Conservation (phyloP, 148 eudicot species). For the Rhododendron vialii region DNA sequence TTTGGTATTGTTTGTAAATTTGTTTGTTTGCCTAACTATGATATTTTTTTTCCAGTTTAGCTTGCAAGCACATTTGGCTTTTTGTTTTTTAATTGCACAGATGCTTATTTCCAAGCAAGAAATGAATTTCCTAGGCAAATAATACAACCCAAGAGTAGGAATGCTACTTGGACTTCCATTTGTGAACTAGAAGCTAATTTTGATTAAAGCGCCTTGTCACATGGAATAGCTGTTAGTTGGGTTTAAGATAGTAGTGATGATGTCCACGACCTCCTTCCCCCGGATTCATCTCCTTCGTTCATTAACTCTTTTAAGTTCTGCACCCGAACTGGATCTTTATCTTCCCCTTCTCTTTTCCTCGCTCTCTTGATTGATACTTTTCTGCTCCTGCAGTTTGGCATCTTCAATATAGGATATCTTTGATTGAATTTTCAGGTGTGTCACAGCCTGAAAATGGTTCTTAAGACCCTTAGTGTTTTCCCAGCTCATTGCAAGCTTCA, state of each 20-base stretch:
- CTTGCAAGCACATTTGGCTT: background rate
- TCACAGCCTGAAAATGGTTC: background rate
- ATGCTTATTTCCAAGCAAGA: background rate
- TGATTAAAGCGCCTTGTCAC: background rate
- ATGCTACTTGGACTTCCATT: background rate
- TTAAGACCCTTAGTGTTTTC: background rate
- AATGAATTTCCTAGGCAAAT: background rate
- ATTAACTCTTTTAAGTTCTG: background rate
- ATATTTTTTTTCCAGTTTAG: background rate
- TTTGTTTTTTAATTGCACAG: background rate
- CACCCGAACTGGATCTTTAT: background rate
- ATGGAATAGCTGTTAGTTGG: background rate
- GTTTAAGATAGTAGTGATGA: background rate
- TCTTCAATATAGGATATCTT: background rate
- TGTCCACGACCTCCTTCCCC: background rate
- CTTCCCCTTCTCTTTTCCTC: background rate
- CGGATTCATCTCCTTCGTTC: background rate
- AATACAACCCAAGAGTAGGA: background rate
- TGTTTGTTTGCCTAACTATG: background rate
- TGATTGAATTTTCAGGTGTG: background rate
- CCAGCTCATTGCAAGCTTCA: background rate
- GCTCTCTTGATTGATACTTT: background rate
- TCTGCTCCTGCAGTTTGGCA: background rate
- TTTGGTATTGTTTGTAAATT: background rate
- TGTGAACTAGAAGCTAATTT: background rate